Base-by-base conservation (phyloP, 2,329 filamentous ascomycete species). In the Fusarium sp. region DNA sequence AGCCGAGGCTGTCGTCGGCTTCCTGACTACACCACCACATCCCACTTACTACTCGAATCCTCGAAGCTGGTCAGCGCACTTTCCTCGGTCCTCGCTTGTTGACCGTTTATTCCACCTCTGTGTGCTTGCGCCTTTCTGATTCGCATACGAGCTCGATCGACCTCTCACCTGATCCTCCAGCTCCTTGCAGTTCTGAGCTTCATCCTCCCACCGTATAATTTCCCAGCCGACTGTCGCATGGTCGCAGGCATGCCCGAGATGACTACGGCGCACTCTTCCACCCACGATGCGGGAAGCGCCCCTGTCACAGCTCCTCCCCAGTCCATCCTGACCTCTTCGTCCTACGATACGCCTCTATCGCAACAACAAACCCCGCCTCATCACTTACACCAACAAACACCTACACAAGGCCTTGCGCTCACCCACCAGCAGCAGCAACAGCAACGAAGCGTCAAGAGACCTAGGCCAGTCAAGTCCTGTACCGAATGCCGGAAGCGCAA, bases 401-500 rank as follows among this genome's bases (percentile, higher is more conserved):
- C 70, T 37, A 67, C 71, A n/a, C 71, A 71, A 30, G 60, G 62
- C 51, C 71, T 70, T 39, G 55, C 57, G 41, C 64, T 62, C 24
- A 64, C 54, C 28, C 70, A 71, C 24, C 74, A 74, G 20, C 69
- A 71, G 33, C 71, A 74, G 32, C 76, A 74, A n/a, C 79, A 77
- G 11, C 74, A 79, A 47, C 79, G 82, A 49, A 84, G 83, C 66
- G 84, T 86, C 51, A 86, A 86, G 71, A 79, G 85, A 32, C 83
- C 84, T 4, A 77, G 85, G 9, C 85, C 85, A 5, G 85, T 86
- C 64, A 87, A 87, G 72, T 86, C 84, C 5, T 87, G 85, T 72
- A 83, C 83, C 58, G 83, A 86, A 68, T 87, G 86, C 70, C 81
- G 86, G 55, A 87, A 87, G 73, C 81, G 86, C 70, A 88, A 87